Evolutionary conservation across 495 filamentous ascomycete genomes (phyloP).

Genomic region (Paragyromitra xinjiangensis): DNA sequence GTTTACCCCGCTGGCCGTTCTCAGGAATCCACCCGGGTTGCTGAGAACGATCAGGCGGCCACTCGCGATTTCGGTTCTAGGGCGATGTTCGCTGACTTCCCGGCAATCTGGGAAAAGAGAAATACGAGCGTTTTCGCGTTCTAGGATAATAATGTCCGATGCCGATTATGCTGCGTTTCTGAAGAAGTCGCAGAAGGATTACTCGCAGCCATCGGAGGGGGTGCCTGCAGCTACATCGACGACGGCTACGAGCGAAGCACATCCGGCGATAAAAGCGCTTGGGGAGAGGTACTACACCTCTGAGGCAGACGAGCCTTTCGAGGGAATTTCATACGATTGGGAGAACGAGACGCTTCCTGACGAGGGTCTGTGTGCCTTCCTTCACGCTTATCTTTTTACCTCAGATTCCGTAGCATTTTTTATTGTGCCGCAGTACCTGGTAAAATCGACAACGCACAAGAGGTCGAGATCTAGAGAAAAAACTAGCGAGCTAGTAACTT

Average conservation of each 20-base stretch:
- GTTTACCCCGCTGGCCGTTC: conserved; percentile 41
- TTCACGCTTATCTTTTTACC: conserved; percentile 21
- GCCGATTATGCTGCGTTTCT: conserved; percentile 49
- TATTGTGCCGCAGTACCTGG: neutral
- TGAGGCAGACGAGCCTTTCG: conserved; percentile 74
- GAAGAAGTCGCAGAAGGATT: conserved; percentile 52
- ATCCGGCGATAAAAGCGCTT: conserved; percentile 48
- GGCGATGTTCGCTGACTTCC: conserved; percentile 16
- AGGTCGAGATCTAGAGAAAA: neutral
- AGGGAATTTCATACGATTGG: conserved; percentile 68
- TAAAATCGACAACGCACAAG: neutral
- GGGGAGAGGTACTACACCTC: conserved; percentile 64
- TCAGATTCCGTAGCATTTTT: conserved; percentile 14
- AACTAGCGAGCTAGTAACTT: neutral
- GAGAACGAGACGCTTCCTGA: conserved; percentile 57
- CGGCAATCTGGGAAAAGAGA: conserved; percentile 2
- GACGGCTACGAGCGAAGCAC: conserved; percentile 14
- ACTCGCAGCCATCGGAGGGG: conserved; percentile 23
- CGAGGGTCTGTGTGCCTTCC: conserved; percentile 60
- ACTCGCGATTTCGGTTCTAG: conserved; percentile 11
- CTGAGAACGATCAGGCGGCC: conserved; percentile 25
- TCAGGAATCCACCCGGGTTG: conserved; percentile 37
- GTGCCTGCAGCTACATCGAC: conserved; percentile 17
- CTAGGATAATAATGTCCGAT: conserved; percentile 37
- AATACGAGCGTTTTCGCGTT: conserved; percentile 29